Base-by-base conservation (phyloP, 1,284 basidiomycete genomes). In the Sporisorium graminicola region DNA sequence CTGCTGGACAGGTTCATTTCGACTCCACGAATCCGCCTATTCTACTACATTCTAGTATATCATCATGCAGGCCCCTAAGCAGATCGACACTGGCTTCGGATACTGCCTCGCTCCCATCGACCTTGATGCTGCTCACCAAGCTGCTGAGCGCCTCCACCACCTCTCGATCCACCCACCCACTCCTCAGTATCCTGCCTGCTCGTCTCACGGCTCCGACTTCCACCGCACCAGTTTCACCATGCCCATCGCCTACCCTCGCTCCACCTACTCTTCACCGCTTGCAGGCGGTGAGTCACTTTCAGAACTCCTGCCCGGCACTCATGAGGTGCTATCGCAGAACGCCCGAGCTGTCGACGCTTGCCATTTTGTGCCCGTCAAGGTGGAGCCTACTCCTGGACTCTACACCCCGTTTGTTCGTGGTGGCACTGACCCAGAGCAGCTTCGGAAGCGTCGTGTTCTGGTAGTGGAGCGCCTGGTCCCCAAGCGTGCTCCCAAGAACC, bases 21-120 rank as follows among this genome's bases (percentile, higher is more conserved):
- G 46, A 35, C 26, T 40, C 16, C 18, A 12, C 31, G 7, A 53
- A 10, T 40, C 37, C 9, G 16, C 50, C 44, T 29, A 13, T 10
- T 16, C 29, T 31, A 31, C 24, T 37, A 16, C 29, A 42, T 20
- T n/a, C n/a, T n/a, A n/a, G n/a, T 20, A 49, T 37, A 13, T 26
- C 43, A 57, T 12, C 40, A 75, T 75, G 73, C 67, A 66, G 63
- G 67, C 64, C 7, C 73, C 73, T 16, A 70, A 71, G 58, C 66
- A 70, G 53, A 75, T 71, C 58, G 51, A 75, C 58, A 75, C 73
- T 14, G 64, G 64, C 61, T 75, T 75, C 52, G 73, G 73, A 56
- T 71, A 52, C 10, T 62, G 62, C 50, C 68, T 75, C 29, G 68
- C 73, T 14, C 65, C 73, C 47, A 67, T 75, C 54, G 65, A 75